Evolutionary conservation across 805 yeast genomes (phyloP).

Genomic region (Wickerhamiella musiphila): DNA sequence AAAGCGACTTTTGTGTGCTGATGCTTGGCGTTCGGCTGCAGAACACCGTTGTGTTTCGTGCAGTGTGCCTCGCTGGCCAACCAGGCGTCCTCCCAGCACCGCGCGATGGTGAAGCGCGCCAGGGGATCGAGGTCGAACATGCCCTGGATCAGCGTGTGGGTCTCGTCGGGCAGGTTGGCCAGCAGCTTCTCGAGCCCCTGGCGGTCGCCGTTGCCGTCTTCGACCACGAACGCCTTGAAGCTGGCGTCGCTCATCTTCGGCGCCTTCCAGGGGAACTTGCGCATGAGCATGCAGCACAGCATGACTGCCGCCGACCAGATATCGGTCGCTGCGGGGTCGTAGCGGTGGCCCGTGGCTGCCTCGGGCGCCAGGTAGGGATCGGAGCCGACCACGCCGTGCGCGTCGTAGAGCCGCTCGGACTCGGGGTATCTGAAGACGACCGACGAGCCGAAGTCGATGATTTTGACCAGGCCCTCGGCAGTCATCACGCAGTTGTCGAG

Average conservation of each 20-base stretch:
- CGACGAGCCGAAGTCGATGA: constrained; percentile 88
- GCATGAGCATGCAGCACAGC: constrained; percentile 79
- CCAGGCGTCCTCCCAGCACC: constrained; percentile 43
- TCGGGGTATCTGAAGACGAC: constrained; percentile 84
- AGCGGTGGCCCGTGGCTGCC: constrained; percentile 63
- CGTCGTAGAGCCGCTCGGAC: constrained; percentile 49
- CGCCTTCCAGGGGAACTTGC: constrained; percentile 89
- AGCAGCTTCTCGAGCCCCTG: constrained; percentile 54
- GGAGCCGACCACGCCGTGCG: constrained; percentile 74
- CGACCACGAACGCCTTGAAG: constrained; percentile 55
- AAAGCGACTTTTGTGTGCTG: constrained; percentile 80
- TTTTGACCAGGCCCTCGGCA: constrained; percentile 64
- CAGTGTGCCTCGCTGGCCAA: constrained; percentile 49
- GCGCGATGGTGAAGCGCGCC: constrained; percentile 40
- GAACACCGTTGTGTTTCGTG: constrained; percentile 22
- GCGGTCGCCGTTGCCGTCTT: constrained; percentile 10
- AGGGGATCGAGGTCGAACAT: constrained; percentile 56
- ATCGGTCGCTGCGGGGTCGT: constrained; percentile 87
- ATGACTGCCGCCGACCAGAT: constrained; percentile 87
- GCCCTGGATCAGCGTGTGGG: constrained; percentile 39
- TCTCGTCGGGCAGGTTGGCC: constrained; percentile 49
- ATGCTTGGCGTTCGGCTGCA: constrained; percentile 40
- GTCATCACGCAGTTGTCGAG: constrained; percentile 84
- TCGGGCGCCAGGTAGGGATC: constrained; percentile 90
- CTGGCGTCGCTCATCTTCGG: constrained; percentile 70